Conservation (phyloP, 192 early-diverging fungal species). For the Gaertneriomyces semiglobifer region DNA sequence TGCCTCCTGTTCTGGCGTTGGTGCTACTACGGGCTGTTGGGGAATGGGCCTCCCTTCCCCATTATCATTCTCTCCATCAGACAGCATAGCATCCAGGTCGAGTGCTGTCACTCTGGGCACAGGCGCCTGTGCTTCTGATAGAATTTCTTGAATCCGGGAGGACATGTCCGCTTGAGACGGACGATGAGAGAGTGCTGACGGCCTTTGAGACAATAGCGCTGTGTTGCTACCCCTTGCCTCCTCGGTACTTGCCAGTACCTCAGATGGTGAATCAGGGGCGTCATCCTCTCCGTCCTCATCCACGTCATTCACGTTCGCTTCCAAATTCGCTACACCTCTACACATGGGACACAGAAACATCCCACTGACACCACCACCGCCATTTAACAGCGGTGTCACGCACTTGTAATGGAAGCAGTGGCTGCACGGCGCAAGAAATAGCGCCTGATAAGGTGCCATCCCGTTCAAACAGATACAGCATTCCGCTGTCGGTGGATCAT, state of each 20-base stretch:
- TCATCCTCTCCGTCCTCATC: conserved; percentile 44
- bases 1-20: too few relatives aligned
- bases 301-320: conserved; percentile 58
- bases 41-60: neutral
- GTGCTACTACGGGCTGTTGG: too few relatives aligned
- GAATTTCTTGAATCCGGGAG: conserved; percentile 3
- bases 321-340: conserved; percentile 58
- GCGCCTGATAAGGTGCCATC: conserved; percentile 54
- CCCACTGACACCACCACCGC: conserved; percentile 43
- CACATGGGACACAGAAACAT: conserved; percentile 67
- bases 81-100: conserved; percentile 23
- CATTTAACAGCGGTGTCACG: conserved; percentile 37
- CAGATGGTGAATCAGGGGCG: neutral
- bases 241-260: neutral
- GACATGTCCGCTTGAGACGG: conserved; percentile 8
- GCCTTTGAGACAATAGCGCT: neutral
- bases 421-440: conserved; percentile 61
- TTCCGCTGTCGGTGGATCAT: conserved; percentile 34
- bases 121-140: conserved; percentile 16
- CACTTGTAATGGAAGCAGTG: conserved; percentile 67
- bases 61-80: conserved; percentile 10
- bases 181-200: neutral
- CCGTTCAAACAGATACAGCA: conserved; percentile 57
- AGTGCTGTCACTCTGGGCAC: conserved; percentile 18
- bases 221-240: neutral